A percentile compares a stretch with the other conserved stretches of the same genome.
Conservation (phyloP, 2,329 filamentous ascomycete species). For the Cephalotrichum gorgonifer region DNA sequence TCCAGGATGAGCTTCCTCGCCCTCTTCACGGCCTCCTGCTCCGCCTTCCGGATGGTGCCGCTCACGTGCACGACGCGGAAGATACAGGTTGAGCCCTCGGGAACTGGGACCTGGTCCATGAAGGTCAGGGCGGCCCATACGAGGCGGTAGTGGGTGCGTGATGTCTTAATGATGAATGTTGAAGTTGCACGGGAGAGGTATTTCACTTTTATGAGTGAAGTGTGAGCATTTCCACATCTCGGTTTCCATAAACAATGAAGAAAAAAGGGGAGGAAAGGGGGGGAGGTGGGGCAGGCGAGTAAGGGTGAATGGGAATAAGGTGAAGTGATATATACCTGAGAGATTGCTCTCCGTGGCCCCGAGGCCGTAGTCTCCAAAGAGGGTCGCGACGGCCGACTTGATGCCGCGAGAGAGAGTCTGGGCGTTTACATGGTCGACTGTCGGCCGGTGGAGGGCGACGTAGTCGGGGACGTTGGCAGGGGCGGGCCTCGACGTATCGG, state of each 20-base stretch:
- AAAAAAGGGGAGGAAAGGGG: neutral
- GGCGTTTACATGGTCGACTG: constrained; percentile 58
- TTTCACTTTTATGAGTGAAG: constrained; percentile 68
- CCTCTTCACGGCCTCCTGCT: constrained; percentile 77
- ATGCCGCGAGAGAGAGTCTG: constrained; percentile 59
- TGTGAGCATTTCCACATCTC: constrained; percentile 1
- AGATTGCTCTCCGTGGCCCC: constrained; percentile 63
- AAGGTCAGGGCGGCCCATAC: constrained; percentile 86
- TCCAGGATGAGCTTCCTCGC: constrained; percentile 63
- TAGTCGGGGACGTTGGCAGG: constrained; percentile 41
- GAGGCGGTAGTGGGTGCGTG: constrained; percentile 72
- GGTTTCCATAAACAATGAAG: no score
- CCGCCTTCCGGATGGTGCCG: constrained; percentile 85
- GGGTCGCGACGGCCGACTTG: constrained; percentile 54
- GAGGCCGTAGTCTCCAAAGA: constrained; percentile 85
- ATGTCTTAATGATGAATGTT: constrained; percentile 81
- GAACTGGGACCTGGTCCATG: constrained; percentile 57
- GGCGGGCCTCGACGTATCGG: constrained; percentile 27
- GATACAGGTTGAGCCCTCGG: constrained; percentile 55
- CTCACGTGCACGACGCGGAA: constrained; percentile 80
- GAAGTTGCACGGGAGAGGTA: constrained; percentile 89
- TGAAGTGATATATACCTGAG: constrained; percentile 40
- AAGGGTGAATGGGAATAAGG: neutral
- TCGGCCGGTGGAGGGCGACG: constrained; percentile 70
- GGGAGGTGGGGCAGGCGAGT: neutral